phyloP scores from a whole-genome alignment of 768 basidiomycete genomes.

The Hygrocybe punicea region DNA sequence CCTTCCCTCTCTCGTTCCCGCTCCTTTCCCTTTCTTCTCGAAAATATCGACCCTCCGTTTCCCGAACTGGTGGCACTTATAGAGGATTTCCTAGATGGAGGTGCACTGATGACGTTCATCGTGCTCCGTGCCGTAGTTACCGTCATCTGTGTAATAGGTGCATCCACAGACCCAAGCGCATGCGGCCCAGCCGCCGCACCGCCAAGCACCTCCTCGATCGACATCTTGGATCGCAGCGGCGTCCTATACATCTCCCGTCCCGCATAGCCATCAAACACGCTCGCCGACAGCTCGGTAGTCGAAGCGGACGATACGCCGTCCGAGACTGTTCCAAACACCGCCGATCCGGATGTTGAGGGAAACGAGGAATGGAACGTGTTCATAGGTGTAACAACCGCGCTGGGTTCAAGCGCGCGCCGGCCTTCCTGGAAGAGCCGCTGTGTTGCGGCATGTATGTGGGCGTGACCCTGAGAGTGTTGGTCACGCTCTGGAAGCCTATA shows the following conservation, averaged over 20 bases:
- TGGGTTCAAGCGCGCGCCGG: constrained; percentile 30
- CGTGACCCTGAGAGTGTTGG: constrained; percentile 12
- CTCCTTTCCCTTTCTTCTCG: constrained; percentile 15
- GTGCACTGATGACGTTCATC: constrained; percentile 8
- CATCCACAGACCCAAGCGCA: too few relatives aligned
- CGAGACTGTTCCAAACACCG: constrained; percentile 4
- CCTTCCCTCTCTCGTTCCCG: constrained; percentile 14
- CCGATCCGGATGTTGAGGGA: constrained; percentile 34
- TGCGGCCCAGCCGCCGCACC: background rate
- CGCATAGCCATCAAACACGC: background rate
- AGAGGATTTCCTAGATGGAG: background rate
- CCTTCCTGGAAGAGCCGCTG: constrained; percentile 18
- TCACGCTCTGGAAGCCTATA: background rate
- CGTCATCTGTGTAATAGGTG: background rate
- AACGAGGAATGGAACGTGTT: constrained; percentile 12
- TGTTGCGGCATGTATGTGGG: constrained; percentile 17
- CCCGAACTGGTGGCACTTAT: background rate
- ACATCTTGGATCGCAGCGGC: background rate
- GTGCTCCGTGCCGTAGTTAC: constrained; percentile 5
- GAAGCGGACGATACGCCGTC: background rate
- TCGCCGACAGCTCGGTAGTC: background rate
- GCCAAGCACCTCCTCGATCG: background rate
- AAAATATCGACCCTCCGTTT: constrained; percentile 8
- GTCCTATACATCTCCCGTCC: background rate
- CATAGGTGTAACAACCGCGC: constrained; percentile 24